These are phyloP conservation scores for Acacia pycnantha DNA, from an alignment of 331 rosid genomes.

Conservation along the genomic window DNA sequence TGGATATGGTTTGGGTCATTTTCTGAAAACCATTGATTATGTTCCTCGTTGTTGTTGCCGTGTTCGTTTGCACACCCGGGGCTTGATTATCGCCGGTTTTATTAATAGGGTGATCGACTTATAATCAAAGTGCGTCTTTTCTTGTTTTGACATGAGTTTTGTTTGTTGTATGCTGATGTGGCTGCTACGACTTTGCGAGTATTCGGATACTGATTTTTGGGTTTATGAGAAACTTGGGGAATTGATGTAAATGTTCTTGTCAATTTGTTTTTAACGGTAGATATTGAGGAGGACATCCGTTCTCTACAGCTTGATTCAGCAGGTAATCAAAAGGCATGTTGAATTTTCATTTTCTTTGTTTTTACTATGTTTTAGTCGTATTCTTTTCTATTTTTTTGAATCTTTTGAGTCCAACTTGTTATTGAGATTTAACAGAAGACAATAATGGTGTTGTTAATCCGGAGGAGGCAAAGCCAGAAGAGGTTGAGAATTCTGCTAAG, in stretches of 20 bases:
- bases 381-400: conserved; percentile 10
- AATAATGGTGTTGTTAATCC: conserved; percentile 53
- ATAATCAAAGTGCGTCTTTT: background rate
- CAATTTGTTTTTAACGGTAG: conserved; percentile 46
- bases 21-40: background rate
- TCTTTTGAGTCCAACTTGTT: conserved; percentile 27
- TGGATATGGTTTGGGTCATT: background rate
- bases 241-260: conserved; percentile 24
- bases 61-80: background rate
- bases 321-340: conserved; percentile 49
- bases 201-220: background rate
- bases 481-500: conserved; percentile 46
- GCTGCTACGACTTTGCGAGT: background rate
- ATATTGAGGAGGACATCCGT: conserved; percentile 93
- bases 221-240: conserved; percentile 25
- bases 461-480: conserved; percentile 60
- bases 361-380: background rate
- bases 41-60: background rate
- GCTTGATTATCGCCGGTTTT: background rate
- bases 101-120: background rate
- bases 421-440: conserved; percentile 56
- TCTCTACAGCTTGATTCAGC: conserved; percentile 84
- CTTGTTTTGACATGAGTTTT: background rate
- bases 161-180: background rate
- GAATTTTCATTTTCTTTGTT: conserved; percentile 2